Evolutionary conservation across 1,139 yeast species (phyloP).

Genomic region (Oligophagozyma castellii): DNA sequence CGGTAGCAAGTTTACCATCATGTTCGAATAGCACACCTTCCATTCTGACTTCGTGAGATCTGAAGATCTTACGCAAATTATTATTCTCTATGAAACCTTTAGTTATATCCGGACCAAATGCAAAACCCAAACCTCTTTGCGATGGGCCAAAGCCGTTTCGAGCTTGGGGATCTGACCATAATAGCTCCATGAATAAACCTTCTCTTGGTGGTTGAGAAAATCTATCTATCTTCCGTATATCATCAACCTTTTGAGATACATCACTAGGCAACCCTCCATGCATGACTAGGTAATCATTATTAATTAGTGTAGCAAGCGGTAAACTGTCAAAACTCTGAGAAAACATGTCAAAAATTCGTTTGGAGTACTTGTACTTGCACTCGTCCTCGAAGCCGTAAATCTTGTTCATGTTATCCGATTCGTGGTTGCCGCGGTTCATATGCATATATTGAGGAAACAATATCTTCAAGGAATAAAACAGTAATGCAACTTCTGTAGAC

Average conservation of each 20-base stretch:
- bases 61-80: slow-evolving; percentile 60
- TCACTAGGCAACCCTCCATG: slow-evolving; percentile 92
- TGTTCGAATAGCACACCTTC: slow-evolving; percentile 85
- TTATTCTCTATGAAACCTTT: slow-evolving; percentile 60
- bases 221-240: slow-evolving; percentile 59
- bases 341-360: slow-evolving; percentile 71
- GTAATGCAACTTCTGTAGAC: slow-evolving; percentile 91
- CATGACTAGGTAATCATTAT: slow-evolving; percentile 66
- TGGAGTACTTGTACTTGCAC: slow-evolving; percentile 79
- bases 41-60: slow-evolving; percentile 94
- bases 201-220: slow-evolving; percentile 78
- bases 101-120: slow-evolving; percentile 94
- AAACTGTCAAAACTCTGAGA: slow-evolving; percentile 75
- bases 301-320: slow-evolving; percentile 77
- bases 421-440: slow-evolving; percentile 92
- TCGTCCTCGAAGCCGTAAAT: slow-evolving; percentile 96
- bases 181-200: slow-evolving; percentile 89
- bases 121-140: slow-evolving; percentile 89
- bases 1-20: slow-evolving; percentile 72
- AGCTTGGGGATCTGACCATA: slow-evolving; percentile 95
- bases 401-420: slow-evolving; percentile 92
- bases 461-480: slow-evolving; percentile 66
- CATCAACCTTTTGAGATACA: slow-evolving; percentile 56
- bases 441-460: slow-evolving; percentile 60
- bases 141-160: slow-evolving; percentile 71